phyloP scores from a whole-genome alignment of 2,329 filamentous ascomycete genomes.

The Magnaporthiopsis incrustans region DNA sequence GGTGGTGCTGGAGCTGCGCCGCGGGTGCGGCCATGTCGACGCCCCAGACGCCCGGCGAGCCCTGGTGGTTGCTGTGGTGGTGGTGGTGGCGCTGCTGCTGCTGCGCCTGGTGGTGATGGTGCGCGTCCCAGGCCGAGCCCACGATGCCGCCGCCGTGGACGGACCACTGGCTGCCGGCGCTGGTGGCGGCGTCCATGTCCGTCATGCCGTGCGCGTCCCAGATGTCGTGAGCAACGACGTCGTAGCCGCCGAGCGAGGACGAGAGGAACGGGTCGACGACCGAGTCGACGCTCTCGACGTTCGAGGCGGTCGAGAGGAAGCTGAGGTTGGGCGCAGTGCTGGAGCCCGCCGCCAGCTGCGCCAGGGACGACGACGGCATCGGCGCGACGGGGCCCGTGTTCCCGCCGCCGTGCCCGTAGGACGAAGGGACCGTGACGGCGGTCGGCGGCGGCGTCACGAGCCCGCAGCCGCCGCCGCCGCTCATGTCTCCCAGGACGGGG shows the following conservation, averaged over 20 bases:
- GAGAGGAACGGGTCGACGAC: slow-evolving; percentile 9
- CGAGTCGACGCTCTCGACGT: slow-evolving; percentile 6
- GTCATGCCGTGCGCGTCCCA: slow-evolving; percentile 16
- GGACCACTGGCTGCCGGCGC: not conserved
- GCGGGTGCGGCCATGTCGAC: not conserved
- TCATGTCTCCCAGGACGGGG: slow-evolving; percentile 8
- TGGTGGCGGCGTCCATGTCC: slow-evolving; percentile 9
- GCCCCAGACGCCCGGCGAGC: not conserved
- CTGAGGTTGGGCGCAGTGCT: slow-evolving; percentile 14
- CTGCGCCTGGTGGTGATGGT: not conserved
- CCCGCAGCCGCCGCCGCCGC: slow-evolving; percentile 4
- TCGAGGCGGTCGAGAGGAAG: slow-evolving; percentile 12
- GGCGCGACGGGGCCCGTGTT: not conserved
- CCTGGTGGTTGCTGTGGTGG: not conserved
- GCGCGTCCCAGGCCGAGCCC: not conserved
- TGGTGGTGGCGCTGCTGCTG: not conserved
- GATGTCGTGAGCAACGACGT: slow-evolving; percentile 11
- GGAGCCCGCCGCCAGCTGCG: slow-evolving; percentile 1
- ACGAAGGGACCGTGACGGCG: not conserved
- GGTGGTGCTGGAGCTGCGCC: too few relatives aligned
- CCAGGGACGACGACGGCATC: not conserved
- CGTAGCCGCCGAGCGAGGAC: slow-evolving; percentile 10
- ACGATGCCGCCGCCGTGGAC: not conserved
- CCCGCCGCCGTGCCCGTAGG: not conserved
- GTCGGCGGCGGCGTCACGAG: slow-evolving; percentile 5